These are phyloP conservation scores for Fusarium domesticum DNA, from an alignment of 2,329 filamentous ascomycete genomes.

Conservation along the genomic window DNA sequence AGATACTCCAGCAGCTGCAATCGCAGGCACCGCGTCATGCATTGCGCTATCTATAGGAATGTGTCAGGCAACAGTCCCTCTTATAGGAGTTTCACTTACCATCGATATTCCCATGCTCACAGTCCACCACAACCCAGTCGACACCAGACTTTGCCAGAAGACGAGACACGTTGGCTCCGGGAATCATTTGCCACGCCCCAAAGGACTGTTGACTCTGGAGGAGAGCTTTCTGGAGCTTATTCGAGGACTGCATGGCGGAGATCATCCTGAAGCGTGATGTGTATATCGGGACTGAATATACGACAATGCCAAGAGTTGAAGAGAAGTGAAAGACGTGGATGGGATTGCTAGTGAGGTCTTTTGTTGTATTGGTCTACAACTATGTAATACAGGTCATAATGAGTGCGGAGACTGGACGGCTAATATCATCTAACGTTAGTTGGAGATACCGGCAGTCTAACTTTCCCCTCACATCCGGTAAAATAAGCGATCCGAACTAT, in stretches of 20 bases:
- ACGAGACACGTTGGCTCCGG: slow-evolving; percentile 56
- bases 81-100: slow-evolving; percentile 24
- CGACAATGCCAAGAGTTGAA: too few species aligned
- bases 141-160: slow-evolving; percentile 56
- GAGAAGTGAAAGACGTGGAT: too few species aligned
- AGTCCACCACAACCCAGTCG: slow-evolving; percentile 61
- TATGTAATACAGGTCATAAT: not conserved
- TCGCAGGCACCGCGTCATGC: slow-evolving; percentile 51
- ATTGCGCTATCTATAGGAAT: slow-evolving; percentile 39
- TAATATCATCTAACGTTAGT: not conserved
- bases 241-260: slow-evolving; percentile 40
- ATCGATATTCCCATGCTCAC: slow-evolving; percentile 49
- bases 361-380: too few species aligned
- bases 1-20: slow-evolving; percentile 41
- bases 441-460: too few species aligned
- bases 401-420: not conserved
- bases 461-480: too few species aligned
- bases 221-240: slow-evolving; percentile 47
- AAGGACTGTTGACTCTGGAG: slow-evolving; percentile 45
- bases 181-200: slow-evolving; percentile 61
- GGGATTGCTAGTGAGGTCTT: too few species aligned
- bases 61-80: not conserved
- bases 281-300: too few species aligned
- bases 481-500: too few species aligned
- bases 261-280: not conserved